These are phyloP conservation scores for Stagonosporopsis tanaceti DNA, from an alignment of 2,329 filamentous ascomycete genomes.

Conservation along the genomic window DNA sequence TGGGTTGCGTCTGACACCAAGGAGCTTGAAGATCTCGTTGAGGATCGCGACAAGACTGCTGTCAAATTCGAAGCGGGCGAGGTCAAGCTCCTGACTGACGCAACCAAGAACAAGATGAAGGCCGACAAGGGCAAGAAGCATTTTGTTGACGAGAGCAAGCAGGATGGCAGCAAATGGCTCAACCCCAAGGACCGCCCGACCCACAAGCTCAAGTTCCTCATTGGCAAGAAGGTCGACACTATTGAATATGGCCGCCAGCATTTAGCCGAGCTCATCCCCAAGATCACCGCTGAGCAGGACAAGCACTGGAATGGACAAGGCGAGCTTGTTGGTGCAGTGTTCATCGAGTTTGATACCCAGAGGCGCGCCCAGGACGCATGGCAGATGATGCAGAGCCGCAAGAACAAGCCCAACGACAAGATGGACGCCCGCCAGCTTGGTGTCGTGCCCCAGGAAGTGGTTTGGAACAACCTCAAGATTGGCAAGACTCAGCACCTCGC, in stretches of 20 bases:
- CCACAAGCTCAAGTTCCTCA: slow-evolving; percentile 51
- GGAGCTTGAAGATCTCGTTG: slow-evolving; percentile 54
- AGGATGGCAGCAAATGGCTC: slow-evolving; percentile 53
- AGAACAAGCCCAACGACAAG: slow-evolving; percentile 46
- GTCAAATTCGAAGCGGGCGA: slow-evolving; percentile 56
- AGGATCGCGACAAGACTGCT: slow-evolving; percentile 54
- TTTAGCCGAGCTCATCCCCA: slow-evolving; percentile 75
- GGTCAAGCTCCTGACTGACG: slow-evolving; percentile 53
- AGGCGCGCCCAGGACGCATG: slow-evolving; percentile 84
- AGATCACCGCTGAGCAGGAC: slow-evolving; percentile 72
- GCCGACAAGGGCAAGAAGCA: slow-evolving; percentile 60
- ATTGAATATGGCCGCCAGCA: slow-evolving; percentile 85
- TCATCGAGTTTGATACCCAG: slow-evolving; percentile 86
- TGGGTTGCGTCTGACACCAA: slow-evolving; percentile 59
- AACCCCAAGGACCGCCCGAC: slow-evolving; percentile 52
- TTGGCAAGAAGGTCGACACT: slow-evolving; percentile 66
- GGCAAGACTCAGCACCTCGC: slow-evolving; percentile 41
- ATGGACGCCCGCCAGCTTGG: slow-evolving; percentile 54
- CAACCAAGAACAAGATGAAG: slow-evolving; percentile 75
- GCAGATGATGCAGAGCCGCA: slow-evolving; percentile 64
- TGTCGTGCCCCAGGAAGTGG: slow-evolving; percentile 55
- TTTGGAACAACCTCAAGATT: slow-evolving; percentile 57
- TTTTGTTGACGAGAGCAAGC: slow-evolving; percentile 52
- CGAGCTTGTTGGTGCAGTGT: slow-evolving; percentile 76
- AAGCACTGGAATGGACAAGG: slow-evolving; percentile 72